Percentiles rank a stretch among this genome's conserved stretches.
phyloP scores from a whole-genome alignment of 768 basidiomycete species.

The Xerocomellus chrysenteron region DNA sequence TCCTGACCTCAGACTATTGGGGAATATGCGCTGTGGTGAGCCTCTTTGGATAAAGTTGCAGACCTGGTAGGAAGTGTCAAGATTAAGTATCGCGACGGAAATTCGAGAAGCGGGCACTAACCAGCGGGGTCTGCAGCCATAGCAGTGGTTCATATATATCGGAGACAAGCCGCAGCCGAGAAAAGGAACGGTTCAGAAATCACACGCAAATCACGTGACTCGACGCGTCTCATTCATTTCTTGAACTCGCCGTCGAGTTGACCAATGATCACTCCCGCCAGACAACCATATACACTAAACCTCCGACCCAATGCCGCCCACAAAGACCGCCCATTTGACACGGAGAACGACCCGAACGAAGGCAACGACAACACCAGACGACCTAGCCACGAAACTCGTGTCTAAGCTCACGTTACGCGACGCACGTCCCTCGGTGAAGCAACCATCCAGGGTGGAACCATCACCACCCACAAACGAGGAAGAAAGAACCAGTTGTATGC shows the following conservation, averaged over 20 bases:
- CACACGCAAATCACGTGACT: constrained; percentile 8
- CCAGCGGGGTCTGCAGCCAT: no score
- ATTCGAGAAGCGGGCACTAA: no score
- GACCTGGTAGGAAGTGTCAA: no score
- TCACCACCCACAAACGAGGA: constrained; percentile 31
- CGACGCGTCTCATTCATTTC: constrained; percentile 3
- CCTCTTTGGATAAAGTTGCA: no score
- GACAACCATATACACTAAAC: neutral
- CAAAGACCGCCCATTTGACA: neutral
- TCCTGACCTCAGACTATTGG: no score
- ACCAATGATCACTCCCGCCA: no score
- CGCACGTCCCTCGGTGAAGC: constrained; percentile 29
- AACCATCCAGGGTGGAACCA: constrained; percentile 3
- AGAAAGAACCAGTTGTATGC: constrained; percentile 52
- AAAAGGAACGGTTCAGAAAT: no score
- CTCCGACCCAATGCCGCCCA: constrained; percentile 10
- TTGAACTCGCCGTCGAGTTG: neutral
- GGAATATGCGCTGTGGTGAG: no score
- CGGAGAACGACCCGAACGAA: constrained; percentile 18
- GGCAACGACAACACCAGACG: neutral
- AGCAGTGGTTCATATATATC: no score
- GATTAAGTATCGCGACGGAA: no score
- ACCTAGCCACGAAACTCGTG: constrained; percentile 19
- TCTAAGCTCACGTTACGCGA: constrained; percentile 30
- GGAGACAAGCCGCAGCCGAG: no score